A percentile compares a stretch with the other conserved stretches of the same genome.
Evolutionary conservation across 345 rosid species (phyloP).

Genomic region (Barbarea vulgaris): DNA sequence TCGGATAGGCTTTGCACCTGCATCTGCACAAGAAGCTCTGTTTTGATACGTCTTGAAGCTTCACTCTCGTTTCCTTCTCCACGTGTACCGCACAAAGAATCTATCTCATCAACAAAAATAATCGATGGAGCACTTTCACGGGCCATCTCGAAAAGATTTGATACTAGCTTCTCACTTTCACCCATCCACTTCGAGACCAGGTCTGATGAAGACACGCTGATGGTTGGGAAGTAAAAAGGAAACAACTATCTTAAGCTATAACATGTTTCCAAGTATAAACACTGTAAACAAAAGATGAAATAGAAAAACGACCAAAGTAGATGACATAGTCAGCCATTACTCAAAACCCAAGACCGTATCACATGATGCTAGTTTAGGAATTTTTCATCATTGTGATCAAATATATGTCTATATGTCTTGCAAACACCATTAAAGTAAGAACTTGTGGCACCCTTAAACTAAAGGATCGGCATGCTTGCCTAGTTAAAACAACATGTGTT

Average conservation of each 20-base stretch:
- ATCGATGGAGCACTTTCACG: slow-evolving; percentile 96
- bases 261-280: slow-evolving; percentile 32
- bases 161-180: slow-evolving; percentile 93
- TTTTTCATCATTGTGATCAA: background rate
- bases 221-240: slow-evolving; percentile 32
- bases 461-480: background rate
- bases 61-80: slow-evolving; percentile 98
- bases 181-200: slow-evolving; percentile 99
- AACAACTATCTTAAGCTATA: slow-evolving; percentile 29
- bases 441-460: slow-evolving; percentile 5
- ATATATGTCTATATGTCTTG: background rate
- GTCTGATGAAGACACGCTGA: slow-evolving; percentile 90
- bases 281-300: slow-evolving; percentile 16
- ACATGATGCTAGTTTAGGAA: slow-evolving; percentile 12
- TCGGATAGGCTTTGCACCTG: slow-evolving; percentile 56
- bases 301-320: slow-evolving; percentile 3
- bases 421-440: background rate
- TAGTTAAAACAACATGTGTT: background rate
- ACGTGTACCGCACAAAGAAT: slow-evolving; percentile 88
- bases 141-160: slow-evolving; percentile 93
- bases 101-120: slow-evolving; percentile 92
- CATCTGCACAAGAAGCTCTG: slow-evolving; percentile 98
- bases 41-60: slow-evolving; percentile 95
- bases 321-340: background rate
- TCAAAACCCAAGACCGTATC: slow-evolving; percentile 3